Evolutionary conservation across 345 rosid genomes (phyloP).

Genomic region (Gossypium mustelinum): DNA sequence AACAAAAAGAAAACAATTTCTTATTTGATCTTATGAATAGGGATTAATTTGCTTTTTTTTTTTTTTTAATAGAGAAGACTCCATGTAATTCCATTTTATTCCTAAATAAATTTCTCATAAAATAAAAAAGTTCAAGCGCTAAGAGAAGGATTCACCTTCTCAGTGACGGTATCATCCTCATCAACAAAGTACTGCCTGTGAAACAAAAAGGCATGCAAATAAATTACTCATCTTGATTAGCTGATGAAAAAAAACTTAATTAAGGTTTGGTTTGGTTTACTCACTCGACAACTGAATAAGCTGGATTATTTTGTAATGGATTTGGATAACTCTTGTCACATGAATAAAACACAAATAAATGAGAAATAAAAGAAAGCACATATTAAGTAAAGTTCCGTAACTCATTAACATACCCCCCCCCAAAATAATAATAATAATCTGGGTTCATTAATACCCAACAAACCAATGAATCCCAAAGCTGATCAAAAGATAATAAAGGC

Average conservation of each 20-base stretch:
- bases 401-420: too few species aligned
- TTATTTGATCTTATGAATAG: too few species aligned
- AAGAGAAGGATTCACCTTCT: conserved; percentile 45
- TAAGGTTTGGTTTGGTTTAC: conserved; percentile 8
- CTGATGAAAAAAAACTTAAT: background rate
- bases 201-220: conserved; percentile 16
- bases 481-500: background rate
- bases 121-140: background rate
- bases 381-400: too few species aligned
- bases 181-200: conserved; percentile 85
- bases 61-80: too few species aligned
- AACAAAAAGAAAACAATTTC: too few species aligned
- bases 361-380: background rate
- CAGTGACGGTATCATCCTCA: conserved; percentile 64
- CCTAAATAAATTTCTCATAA: background rate
- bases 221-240: too few species aligned
- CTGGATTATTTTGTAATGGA: conserved; percentile 55
- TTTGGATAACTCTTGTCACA: conserved; percentile 52
- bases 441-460: background rate
- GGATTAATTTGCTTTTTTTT: too few species aligned
- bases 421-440: too few species aligned
- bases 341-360: conserved; percentile 14
- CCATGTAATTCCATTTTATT: background rate
- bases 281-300: conserved; percentile 67
- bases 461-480: background rate